phyloP scores from a whole-genome alignment of 1,284 basidiomycete species.

The Sporisorium scitamineum region DNA sequence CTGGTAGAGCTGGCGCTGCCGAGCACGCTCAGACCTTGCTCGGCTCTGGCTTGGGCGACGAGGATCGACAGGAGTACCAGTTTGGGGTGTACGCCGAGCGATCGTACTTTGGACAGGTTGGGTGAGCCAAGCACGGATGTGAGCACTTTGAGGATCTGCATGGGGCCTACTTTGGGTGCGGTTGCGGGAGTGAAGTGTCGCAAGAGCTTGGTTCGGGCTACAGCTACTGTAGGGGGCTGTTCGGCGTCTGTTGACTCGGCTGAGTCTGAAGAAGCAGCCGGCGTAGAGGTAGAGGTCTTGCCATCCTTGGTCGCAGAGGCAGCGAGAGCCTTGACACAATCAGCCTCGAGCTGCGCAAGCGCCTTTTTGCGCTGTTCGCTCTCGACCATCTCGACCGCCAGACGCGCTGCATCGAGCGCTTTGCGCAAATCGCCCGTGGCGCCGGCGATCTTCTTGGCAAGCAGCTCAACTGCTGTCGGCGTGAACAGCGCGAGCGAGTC shows the following conservation, averaged over 20 bases:
- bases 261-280: not conserved
- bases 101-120: slow-evolving; percentile 60
- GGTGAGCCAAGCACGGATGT: slow-evolving; percentile 61
- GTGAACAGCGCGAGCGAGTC: slow-evolving; percentile 65
- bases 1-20: slow-evolving; percentile 22
- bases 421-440: slow-evolving; percentile 70
- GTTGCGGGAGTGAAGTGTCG: slow-evolving; percentile 44
- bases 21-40: slow-evolving; percentile 36
- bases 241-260: slow-evolving; percentile 10
- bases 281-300: not conserved
- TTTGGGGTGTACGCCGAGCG: slow-evolving; percentile 64
- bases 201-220: slow-evolving; percentile 36
- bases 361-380: slow-evolving; percentile 56
- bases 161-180: slow-evolving; percentile 63
- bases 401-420: slow-evolving; percentile 69
- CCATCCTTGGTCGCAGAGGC: not conserved
- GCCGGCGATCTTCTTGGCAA: slow-evolving; percentile 70
- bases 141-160: slow-evolving; percentile 66
- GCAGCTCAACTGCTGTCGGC: slow-evolving; percentile 69
- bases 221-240: slow-evolving; percentile 3
- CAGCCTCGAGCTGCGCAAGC: slow-evolving; percentile 26
- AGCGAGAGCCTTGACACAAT: slow-evolving; percentile 7
- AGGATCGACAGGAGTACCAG: slow-evolving; percentile 62
- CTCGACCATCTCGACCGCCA: slow-evolving; percentile 69
- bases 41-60: slow-evolving; percentile 48